A percentile compares a stretch with the other conserved stretches of the same genome.
Evolutionary conservation across 495 filamentous ascomycete species (phyloP).

Genomic region (Chaetomium cochliodes): DNA sequence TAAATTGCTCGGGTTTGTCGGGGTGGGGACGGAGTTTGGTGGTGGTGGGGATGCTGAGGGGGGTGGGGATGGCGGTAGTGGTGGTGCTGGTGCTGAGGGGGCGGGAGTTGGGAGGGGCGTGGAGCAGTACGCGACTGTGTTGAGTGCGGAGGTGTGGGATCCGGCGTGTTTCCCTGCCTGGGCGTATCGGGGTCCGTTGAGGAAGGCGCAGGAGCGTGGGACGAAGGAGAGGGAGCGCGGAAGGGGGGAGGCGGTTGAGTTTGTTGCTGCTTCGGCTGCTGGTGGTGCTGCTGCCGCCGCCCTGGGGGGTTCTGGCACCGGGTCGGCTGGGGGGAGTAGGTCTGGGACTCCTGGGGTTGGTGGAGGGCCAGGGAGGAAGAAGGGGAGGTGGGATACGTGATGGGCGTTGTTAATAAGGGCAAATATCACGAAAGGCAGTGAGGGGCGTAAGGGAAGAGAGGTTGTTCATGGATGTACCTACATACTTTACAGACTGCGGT

Average conservation of each 20-base stretch:
- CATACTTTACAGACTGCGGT: no score
- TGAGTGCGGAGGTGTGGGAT: conserved; percentile 67
- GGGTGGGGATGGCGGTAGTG: conserved; percentile 31
- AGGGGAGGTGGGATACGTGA: conserved; percentile 52
- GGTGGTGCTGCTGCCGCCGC: conserved; percentile 27
- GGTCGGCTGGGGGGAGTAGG: conserved; percentile 36
- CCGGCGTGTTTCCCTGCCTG: conserved; percentile 61
- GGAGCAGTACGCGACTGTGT: conserved; percentile 71
- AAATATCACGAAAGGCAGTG: not conserved
- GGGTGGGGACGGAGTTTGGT: conserved; percentile 50
- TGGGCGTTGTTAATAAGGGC: not conserved
- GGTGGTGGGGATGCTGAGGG: not conserved
- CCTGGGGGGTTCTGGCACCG: conserved; percentile 24
- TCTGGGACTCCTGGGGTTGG: conserved; percentile 37
- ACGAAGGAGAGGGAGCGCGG: conserved; percentile 57
- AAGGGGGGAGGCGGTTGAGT: conserved; percentile 66
- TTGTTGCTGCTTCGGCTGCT: conserved; percentile 58
- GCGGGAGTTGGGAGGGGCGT: conserved; percentile 21
- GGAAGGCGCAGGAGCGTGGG: conserved; percentile 61
- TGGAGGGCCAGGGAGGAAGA: conserved; percentile 46
- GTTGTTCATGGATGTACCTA: not conserved
- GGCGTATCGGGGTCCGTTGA: conserved; percentile 73
- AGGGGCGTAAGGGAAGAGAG: not conserved
- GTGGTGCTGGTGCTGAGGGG: not conserved
- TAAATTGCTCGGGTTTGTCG: conserved; percentile 79